Conservation (phyloP, 208 protist species). For the Wallacemonas sp. region DNA sequence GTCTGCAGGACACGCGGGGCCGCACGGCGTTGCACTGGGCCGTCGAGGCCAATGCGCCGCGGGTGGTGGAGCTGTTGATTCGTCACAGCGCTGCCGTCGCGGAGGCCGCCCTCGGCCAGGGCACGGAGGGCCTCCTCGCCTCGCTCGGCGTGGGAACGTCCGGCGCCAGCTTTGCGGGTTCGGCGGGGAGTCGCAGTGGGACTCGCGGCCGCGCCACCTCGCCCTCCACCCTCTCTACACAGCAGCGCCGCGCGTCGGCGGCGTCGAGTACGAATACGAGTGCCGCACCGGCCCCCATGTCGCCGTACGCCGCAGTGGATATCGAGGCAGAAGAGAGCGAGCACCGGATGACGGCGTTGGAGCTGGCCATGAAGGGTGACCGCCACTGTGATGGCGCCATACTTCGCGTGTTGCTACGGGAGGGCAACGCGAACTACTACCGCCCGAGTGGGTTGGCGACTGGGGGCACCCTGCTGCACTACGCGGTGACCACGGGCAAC, state of each 20-base stretch:
- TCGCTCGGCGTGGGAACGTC: not conserved
- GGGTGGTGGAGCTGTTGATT: conserved; percentile 54
- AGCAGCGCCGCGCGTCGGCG: conserved; percentile 13
- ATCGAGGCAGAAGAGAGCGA: conserved; percentile 59
- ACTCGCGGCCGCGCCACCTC: conserved; percentile 6
- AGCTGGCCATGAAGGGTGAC: conserved; percentile 55
- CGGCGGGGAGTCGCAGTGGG: not conserved
- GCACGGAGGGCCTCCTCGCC: conserved; percentile 1
- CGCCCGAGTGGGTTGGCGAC: conserved; percentile 42
- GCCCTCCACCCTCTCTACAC: not conserved
- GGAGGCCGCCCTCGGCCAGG: conserved; percentile 4
- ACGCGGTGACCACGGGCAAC: conserved; percentile 37
- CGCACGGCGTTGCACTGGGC: conserved; percentile 76
- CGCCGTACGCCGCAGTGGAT: conserved; percentile 20
- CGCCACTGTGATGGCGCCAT: conserved; percentile 19
- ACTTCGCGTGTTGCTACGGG: conserved; percentile 34
- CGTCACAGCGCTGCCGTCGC: conserved; percentile 27
- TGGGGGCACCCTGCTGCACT: conserved; percentile 61
- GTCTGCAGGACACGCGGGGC: conserved; percentile 51
- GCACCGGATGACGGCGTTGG: conserved; percentile 45
- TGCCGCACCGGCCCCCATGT: not conserved
- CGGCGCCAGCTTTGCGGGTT: not conserved
- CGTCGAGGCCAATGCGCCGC: conserved; percentile 38
- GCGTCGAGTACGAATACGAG: not conserved
- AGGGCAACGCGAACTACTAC: conserved; percentile 45